Percentiles rank a stretch among this genome's conserved stretches.
phyloP scores from a whole-genome alignment of 1,139 yeast genomes.

The Nakaseomyces sp. region DNA sequence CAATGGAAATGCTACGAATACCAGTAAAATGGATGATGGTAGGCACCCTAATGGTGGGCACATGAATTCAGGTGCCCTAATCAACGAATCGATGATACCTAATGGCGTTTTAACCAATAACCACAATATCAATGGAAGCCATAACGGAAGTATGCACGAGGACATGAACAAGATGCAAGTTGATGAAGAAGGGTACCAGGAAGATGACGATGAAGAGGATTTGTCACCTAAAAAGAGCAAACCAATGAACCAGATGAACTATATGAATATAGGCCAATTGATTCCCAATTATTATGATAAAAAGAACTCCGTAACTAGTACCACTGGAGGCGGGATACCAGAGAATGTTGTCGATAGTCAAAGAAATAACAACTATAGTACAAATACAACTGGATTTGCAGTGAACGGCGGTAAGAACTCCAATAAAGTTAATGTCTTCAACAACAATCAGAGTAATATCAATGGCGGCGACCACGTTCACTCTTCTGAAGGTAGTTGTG shows the following conservation, averaged over 20 bases:
- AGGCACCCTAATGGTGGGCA: not conserved
- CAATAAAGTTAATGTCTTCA: not conserved
- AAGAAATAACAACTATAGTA: not conserved
- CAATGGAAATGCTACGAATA: not conserved
- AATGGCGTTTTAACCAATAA: not conserved
- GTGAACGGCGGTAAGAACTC: conserved; percentile 3
- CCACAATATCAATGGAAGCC: not conserved
- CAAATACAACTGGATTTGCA: not conserved
- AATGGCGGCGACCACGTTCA: conserved; percentile 8
- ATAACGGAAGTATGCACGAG: not conserved
- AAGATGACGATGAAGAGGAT: conserved; percentile 25
- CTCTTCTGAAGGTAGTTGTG: conserved; percentile 12
- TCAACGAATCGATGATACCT: not conserved
- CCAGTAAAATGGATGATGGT: not conserved
- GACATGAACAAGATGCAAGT: not conserved
- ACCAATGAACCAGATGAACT: conserved; percentile 4
- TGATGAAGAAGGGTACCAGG: conserved; percentile 28
- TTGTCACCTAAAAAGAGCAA: not conserved
- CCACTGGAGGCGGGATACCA: not conserved
- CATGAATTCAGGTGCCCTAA: not conserved
- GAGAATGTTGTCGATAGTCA: not conserved
- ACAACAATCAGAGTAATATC: not conserved
- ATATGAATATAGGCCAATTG: conserved; percentile 6
- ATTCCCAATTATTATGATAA: not conserved
- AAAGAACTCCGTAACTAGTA: not conserved